phyloP scores from a whole-genome alignment of 106 monocot genomes.

The Allium cepa region DNA sequence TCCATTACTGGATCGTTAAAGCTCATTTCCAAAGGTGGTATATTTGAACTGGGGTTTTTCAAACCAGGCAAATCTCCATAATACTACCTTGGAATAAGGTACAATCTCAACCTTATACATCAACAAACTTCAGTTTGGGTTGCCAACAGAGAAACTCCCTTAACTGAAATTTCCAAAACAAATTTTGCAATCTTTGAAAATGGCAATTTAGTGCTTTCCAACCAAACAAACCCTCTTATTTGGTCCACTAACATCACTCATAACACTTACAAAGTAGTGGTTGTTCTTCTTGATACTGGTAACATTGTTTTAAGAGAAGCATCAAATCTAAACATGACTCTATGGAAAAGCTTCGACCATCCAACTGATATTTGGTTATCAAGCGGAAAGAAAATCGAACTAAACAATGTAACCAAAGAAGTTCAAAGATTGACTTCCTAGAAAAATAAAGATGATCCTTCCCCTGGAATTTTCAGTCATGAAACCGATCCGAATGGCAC shows the following conservation, averaged over 20 bases:
- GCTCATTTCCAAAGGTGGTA: constrained; percentile 7
- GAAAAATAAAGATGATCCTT: constrained; percentile 17
- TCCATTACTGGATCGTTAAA: constrained; percentile 6
- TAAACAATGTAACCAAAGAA: constrained; percentile 16
- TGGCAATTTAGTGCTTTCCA: constrained; percentile 30
- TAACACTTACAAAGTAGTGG: neutral
- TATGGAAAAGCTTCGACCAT: constrained; percentile 42
- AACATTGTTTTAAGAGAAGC: constrained; percentile 32
- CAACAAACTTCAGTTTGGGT: constrained; percentile 31
- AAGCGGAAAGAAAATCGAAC: constrained; percentile 16
- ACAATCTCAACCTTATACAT: constrained; percentile 18
- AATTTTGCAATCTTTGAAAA: constrained; percentile 16
- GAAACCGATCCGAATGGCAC: constrained; percentile 15
- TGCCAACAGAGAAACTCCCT: constrained; percentile 27
- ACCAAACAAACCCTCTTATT: no score
- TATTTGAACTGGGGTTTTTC: constrained; percentile 18
- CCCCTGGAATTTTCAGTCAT: constrained; percentile 13
- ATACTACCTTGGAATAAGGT: constrained; percentile 23
- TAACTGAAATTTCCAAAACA: no score
- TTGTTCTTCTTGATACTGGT: constrained; percentile 25
- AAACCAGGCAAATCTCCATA: constrained; percentile 10
- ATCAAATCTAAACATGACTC: constrained; percentile 1
- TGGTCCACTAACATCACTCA: no score
- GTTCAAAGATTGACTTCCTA: neutral
- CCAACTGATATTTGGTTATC: constrained; percentile 37